Evolutionary conservation across 495 filamentous ascomycete genomes (phyloP), one percentile per base, ranked within the genome.

Genomic region (Trypethelium eluteriae): DNA sequence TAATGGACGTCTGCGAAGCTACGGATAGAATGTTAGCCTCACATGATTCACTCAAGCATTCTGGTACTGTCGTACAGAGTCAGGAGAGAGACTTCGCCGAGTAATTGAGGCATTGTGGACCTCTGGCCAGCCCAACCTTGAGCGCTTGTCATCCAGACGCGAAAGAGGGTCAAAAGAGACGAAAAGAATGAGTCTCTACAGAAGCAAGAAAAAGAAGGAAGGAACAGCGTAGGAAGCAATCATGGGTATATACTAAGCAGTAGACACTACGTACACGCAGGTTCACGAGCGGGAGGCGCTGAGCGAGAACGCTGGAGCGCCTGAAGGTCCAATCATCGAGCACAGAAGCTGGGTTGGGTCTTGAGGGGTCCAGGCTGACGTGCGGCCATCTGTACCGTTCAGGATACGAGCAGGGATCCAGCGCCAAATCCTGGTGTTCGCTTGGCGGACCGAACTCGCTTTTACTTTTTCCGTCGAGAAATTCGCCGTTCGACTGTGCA

Each of bases 1-100:
- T 93, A 96, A 77, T 96, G 92, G 56, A 95, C 80, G 74, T 96
- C 92, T 25, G 86, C 91, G 74, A 92, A 95, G 72, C 92, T 96
- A 76, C 50, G 16, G 25, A 5, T 35, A 3, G 6, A 35, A 6
- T 9, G 14, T 59, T 36, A 59, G 53, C 53, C 32, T 59, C 53
- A 32, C 53, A 9, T 18, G 18, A 18, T 32, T 36, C 32, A 32
- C 25, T 36, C 32, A 7, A 5, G 25, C 32, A 18, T 32, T 59
- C 53, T 59, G 18, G 36, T 59, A 18, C 36, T 35, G 53, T 59
- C 88, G 86, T 76, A 95, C 91, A 93, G 83, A 12, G 89, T 93
- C 71, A 89, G 81, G 66, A 91, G 78, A 66, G 86, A 83, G 72
- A 92, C 89, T 79, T 95, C 92, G 70, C 89, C 90, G 53, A 86